Evolutionary conservation across 1,139 yeast species (phyloP), one percentile per base, ranked within the genome.

Genomic region (Geotrichum carabidarum): DNA sequence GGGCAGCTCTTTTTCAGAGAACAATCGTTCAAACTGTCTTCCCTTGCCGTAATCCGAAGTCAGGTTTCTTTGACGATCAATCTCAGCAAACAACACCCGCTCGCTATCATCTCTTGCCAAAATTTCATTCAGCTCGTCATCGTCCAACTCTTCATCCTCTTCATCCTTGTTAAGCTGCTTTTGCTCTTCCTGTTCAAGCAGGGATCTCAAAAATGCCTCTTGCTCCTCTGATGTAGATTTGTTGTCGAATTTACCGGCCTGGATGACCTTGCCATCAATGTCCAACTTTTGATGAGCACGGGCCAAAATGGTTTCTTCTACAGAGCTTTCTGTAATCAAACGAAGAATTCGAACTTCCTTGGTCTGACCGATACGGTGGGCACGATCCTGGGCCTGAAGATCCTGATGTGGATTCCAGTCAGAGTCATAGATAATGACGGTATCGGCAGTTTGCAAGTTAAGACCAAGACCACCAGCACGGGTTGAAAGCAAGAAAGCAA

Each of bases 401-500:
- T 93, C 98, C 72, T 93, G 98, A 76, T 93, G 98, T 17, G 99
- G 99, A 72, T 91, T 91, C 98, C 98, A 91, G 72, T 91, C 99
- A 6, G 97, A 88, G 70, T 91, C 98, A 69, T 89, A 91, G 63
- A 91, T 91, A 63, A 91, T 86, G 58, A 91, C 99, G 0, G 98
- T 91, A 69, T 91, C 99, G 1, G 99, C 99, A 32, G 96, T 87
- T 72, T 93, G 98, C 71, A 91, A 78, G 70, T 91, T 91, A 67
- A 91, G 79, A 66, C 99, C 99, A 61, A 91, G 79, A 62, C 99
- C 98, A 78, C 99, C 99, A 50, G 99, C 99, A 74, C 99, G 84
- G 0, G 99, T 91, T 1, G 95, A 86, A 58, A 91, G 76, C 63
- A 93, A 75, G 77, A 93, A 93, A 63, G 94, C 84, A 72, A 90